A percentile compares a stretch with the other conserved stretches of the same genome.
phyloP scores from a whole-genome alignment of 768 basidiomycete genomes.

The Kwoniella sp. region DNA sequence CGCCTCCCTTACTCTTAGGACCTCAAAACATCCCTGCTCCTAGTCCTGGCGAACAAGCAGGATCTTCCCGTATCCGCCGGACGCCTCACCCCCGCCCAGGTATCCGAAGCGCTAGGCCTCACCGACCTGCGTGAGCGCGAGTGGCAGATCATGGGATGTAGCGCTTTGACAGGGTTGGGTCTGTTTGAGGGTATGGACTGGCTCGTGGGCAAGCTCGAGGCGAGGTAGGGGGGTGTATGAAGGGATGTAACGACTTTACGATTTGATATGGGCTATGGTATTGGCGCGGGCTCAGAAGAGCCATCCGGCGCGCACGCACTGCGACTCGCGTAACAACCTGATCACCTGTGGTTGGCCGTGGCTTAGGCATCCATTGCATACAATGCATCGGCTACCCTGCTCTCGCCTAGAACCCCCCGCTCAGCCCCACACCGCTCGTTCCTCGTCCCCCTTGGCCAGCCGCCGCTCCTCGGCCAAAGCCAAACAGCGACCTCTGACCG shows the following conservation, averaged over 20 bases:
- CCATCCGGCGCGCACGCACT: too few relatives aligned
- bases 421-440: conserved; percentile 36
- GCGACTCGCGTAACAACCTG: too few relatives aligned
- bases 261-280: not conserved
- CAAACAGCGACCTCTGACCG: conserved; percentile 28
- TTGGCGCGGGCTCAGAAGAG: too few relatives aligned
- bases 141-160: conserved; percentile 50
- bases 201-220: conserved; percentile 42
- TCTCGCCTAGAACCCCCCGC: conserved; percentile 37
- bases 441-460: conserved; percentile 24
- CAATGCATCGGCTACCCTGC: not conserved
- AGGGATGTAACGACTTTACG: not conserved
- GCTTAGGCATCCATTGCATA: not conserved
- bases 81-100: conserved; percentile 46
- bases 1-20: too few relatives aligned
- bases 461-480: conserved; percentile 12
- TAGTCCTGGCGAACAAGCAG: conserved; percentile 50
- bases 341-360: not conserved
- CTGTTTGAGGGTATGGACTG: conserved; percentile 49
- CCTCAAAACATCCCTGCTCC: conserved; percentile 37
- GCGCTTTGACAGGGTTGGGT: conserved; percentile 43
- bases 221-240: too few relatives aligned
- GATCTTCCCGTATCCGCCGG: conserved; percentile 44
- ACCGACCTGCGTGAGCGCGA: conserved; percentile 48
- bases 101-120: conserved; percentile 47